phyloP scores from a whole-genome alignment of 805 yeast species.

The Barnettozyma pratensis region DNA sequence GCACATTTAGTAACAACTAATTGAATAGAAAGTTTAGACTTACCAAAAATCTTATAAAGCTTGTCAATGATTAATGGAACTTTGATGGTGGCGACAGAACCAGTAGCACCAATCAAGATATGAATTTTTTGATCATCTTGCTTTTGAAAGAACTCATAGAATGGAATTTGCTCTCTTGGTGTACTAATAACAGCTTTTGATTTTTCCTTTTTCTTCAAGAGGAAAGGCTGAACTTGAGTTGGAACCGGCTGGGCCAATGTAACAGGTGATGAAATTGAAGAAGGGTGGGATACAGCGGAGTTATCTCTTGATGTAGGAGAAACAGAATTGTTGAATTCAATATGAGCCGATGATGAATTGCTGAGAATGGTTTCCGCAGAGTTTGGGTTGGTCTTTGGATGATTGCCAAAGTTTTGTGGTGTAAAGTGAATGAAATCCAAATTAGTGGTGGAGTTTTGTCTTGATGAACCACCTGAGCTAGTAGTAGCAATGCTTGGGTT shows the following conservation, averaged over 20 bases:
- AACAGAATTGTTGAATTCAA: constrained; percentile 4
- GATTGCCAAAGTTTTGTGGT: constrained; percentile 10
- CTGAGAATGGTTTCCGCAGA: neutral
- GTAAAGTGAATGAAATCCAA: constrained; percentile 22
- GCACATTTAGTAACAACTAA: constrained; percentile 76
- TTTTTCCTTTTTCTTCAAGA: constrained; percentile 31
- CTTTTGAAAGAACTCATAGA: constrained; percentile 63
- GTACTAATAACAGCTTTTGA: constrained; percentile 50
- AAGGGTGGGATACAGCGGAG: neutral
- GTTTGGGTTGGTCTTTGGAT: neutral
- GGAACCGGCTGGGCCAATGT: neutral
- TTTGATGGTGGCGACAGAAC: constrained; percentile 94
- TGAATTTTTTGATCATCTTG: constrained; percentile 84
- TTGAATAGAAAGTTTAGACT: constrained; percentile 71
- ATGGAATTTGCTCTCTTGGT: constrained; percentile 66
- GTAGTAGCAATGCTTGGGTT: constrained; percentile 16
- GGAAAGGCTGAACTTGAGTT: neutral
- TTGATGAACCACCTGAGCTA: constrained; percentile 20
- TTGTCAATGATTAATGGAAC: constrained; percentile 86
- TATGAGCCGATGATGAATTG: neutral
- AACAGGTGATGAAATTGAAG: neutral
- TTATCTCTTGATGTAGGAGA: constrained; percentile 6
- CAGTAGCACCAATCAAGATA: constrained; percentile 87
- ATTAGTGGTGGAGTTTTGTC: constrained; percentile 23
- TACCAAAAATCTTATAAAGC: constrained; percentile 73